Conservation (phyloP, 2,329 filamentous ascomycete species). For the Nectriaceae sp. region DNA sequence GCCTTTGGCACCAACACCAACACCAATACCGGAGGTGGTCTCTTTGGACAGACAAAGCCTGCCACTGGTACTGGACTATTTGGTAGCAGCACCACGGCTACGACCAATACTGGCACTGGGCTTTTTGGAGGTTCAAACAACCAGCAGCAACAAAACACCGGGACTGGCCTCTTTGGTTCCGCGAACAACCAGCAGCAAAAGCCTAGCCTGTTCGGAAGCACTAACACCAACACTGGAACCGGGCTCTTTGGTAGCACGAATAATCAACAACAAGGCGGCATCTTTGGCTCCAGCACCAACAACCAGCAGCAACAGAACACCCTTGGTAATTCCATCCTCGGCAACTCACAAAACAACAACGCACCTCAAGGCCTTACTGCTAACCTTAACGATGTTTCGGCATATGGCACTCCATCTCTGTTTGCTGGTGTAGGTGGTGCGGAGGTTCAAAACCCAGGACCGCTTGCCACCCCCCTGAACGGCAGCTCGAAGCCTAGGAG, state of each 20-base stretch:
- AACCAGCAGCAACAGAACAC: slow-evolving; percentile 43
- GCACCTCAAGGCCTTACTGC: slow-evolving; percentile 72
- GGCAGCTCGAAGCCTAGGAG: slow-evolving; percentile 75
- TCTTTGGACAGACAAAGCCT: slow-evolving; percentile 42
- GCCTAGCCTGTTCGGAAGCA: slow-evolving; percentile 53
- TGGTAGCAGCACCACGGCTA: slow-evolving; percentile 35
- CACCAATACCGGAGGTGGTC: slow-evolving; percentile 32
- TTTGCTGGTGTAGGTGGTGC: slow-evolving; percentile 72
- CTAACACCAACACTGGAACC: slow-evolving; percentile 46
- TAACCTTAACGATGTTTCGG: slow-evolving; percentile 79
- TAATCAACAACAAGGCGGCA: slow-evolving; percentile 44
- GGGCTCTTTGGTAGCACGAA: slow-evolving; percentile 57
- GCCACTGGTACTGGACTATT: slow-evolving; percentile 42
- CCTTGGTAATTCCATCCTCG: slow-evolving; percentile 59
- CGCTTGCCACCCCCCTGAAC: slow-evolving; percentile 85
- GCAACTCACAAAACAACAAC: slow-evolving; percentile 48
- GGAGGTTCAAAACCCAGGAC: slow-evolving; percentile 74
- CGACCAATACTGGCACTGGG: slow-evolving; percentile 41
- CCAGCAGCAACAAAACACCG: slow-evolving; percentile 36
- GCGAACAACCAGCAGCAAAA: slow-evolving; percentile 40
- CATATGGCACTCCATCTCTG: slow-evolving; percentile 85
- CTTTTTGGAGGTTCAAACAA: slow-evolving; percentile 47
- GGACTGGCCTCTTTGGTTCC: slow-evolving; percentile 53
- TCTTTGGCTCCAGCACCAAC: slow-evolving; percentile 50
- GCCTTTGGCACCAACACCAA: slow-evolving; percentile 38